Evolutionary conservation across 768 basidiomycete species (phyloP).

Genomic region (Trametes sanguinea): DNA sequence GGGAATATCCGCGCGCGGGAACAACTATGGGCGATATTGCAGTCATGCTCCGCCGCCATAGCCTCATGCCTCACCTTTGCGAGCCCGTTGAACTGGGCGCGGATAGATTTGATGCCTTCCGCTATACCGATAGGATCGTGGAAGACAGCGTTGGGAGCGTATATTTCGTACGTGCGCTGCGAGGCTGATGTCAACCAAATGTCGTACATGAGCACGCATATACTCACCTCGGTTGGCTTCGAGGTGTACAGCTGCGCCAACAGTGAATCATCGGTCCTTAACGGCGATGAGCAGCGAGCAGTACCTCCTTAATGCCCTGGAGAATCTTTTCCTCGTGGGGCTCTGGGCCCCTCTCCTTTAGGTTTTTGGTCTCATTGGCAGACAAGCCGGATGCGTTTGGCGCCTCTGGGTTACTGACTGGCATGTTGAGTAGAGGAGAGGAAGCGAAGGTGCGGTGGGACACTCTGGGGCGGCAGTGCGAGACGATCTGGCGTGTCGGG

Average conservation of each 20-base stretch:
- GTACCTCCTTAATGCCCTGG: conserved; percentile 42
- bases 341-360: conserved; percentile 40
- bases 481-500: background rate
- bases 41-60: background rate
- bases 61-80: conserved; percentile 37
- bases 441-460: conserved; percentile 4
- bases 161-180: conserved; percentile 47
- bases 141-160: conserved; percentile 44
- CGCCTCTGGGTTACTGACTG: conserved; percentile 26
- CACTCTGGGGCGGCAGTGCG: background rate
- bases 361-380: conserved; percentile 39
- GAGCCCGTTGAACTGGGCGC: conserved; percentile 46
- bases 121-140: conserved; percentile 50
- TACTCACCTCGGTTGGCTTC: conserved; percentile 38
- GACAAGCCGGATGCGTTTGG: conserved; percentile 44
- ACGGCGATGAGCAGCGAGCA: too few species aligned
- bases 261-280: too few species aligned
- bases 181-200: background rate
- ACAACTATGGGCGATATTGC: conserved; percentile 34
- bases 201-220: background rate
- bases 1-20: conserved; percentile 44
- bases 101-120: conserved; percentile 41
- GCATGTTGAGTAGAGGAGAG: conserved; percentile 21
- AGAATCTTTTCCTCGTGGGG: conserved; percentile 41
- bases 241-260: conserved; percentile 40